Conservation (phyloP, 345 rosid genomes). For the Boechera retrofracta region DNA sequence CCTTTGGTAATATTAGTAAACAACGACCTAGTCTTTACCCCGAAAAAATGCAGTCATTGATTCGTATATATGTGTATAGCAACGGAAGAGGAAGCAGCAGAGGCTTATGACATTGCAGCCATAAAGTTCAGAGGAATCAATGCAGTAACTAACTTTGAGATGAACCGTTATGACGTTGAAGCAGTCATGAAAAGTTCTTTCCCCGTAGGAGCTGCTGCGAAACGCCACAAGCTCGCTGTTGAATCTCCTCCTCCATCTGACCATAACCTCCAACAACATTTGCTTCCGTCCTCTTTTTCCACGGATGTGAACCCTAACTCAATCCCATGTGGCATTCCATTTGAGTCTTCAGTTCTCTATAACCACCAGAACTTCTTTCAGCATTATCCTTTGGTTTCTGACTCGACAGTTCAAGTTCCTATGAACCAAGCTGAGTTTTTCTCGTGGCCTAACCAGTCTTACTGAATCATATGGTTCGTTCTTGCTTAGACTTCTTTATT, state of each 20-base stretch:
- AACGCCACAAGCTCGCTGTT: constrained; percentile 74
- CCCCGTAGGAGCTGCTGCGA: constrained; percentile 79
- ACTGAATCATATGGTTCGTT: constrained; percentile 23
- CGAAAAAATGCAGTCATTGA: neutral
- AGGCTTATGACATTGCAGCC: constrained; percentile 96
- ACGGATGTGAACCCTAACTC: constrained; percentile 34
- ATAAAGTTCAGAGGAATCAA: constrained; percentile 85
- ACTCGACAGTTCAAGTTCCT: constrained; percentile 31
- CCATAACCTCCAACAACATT: constrained; percentile 54
- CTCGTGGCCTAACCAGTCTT: constrained; percentile 39
- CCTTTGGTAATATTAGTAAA: constrained; percentile 61
- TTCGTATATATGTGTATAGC: constrained; percentile 46
- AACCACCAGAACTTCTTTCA: constrained; percentile 29
- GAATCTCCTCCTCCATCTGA: constrained; percentile 54
- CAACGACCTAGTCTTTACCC: neutral
- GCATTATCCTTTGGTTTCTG: constrained; percentile 31
- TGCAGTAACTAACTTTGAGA: constrained; percentile 96
- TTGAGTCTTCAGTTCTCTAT: constrained; percentile 28
- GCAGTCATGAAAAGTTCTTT: constrained; percentile 73
- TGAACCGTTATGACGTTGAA: constrained; percentile 83
- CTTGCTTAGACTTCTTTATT: neutral
- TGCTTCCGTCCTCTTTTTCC: constrained; percentile 41
- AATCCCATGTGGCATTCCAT: constrained; percentile 38
- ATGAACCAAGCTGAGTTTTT: constrained; percentile 34
- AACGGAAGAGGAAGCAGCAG: constrained; percentile 97